Conservation (phyloP, 1,139 yeast species). For the Taphrina flavorubra region DNA sequence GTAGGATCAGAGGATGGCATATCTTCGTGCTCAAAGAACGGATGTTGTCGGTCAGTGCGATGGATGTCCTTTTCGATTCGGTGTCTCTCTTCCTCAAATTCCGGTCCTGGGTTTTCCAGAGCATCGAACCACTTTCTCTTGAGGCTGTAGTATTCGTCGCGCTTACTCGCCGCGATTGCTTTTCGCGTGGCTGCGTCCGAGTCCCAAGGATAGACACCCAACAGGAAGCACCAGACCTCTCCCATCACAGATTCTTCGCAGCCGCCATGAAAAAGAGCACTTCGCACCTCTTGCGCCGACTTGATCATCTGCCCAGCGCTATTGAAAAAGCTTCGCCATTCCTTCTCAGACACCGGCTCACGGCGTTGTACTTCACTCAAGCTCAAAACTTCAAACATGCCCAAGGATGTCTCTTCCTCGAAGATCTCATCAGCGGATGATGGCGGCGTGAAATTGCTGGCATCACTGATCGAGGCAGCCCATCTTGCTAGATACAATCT, state of each 20-base stretch:
- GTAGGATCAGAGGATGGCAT: constrained; percentile 61
- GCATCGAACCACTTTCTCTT: constrained; percentile 72
- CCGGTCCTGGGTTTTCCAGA: constrained; percentile 62
- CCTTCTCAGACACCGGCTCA: constrained; percentile 68
- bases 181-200: constrained; percentile 72
- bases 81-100: constrained; percentile 88
- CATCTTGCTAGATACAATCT: constrained; percentile 91
- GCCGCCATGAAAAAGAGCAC: constrained; percentile 79
- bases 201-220: constrained; percentile 90
- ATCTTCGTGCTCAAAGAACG: constrained; percentile 64
- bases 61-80: constrained; percentile 92
- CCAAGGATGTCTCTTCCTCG: constrained; percentile 69
- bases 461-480: constrained; percentile 91
- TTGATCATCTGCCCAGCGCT: constrained; percentile 71
- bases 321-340: constrained; percentile 88
- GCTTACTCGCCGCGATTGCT: constrained; percentile 62
- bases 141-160: constrained; percentile 67
- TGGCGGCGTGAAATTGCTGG: constrained; percentile 38
- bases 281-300: constrained; percentile 78
- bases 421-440: constrained; percentile 53
- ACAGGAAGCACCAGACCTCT: constrained; percentile 84
- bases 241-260: constrained; percentile 61
- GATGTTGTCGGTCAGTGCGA: constrained; percentile 82
- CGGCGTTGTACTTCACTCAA: constrained; percentile 68
- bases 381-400: constrained; percentile 71